Percentiles rank a stretch among this genome's conserved stretches.
phyloP scores from a whole-genome alignment of 2,329 filamentous ascomycete genomes.

The Sclerotinia sclerotiorum region DNA sequence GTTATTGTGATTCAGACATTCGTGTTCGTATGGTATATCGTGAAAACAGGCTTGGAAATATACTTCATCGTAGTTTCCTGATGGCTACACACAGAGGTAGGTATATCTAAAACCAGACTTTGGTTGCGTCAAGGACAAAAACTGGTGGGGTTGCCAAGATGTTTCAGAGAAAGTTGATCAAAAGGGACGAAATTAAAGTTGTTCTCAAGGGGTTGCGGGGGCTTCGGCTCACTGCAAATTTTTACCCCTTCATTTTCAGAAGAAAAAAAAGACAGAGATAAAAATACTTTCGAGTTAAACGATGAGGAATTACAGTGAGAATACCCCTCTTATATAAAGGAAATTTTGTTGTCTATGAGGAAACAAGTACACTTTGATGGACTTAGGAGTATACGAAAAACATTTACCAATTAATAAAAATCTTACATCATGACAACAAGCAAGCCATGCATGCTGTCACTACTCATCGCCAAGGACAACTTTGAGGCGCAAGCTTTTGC shows the following conservation, averaged over 20 bases:
- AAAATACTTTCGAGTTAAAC: background rate
- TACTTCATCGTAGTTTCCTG: too few species aligned
- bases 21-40: background rate
- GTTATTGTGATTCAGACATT: too few species aligned
- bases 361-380: too few species aligned
- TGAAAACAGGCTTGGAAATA: background rate
- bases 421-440: too few species aligned
- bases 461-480: background rate
- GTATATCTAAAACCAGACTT: background rate
- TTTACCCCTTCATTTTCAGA: constrained; percentile 9
- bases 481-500: background rate
- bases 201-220: background rate
- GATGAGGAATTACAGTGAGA: background rate
- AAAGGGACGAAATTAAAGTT: constrained; percentile 4
- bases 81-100: background rate
- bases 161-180: background rate
- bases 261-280: background rate
- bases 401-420: background rate
- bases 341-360: too few species aligned
- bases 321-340: background rate
- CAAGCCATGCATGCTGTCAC: too few species aligned
- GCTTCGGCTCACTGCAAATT: background rate
- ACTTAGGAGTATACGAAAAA: background rate
- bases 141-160: background rate
- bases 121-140: background rate